phyloP scores from a whole-genome alignment of 768 basidiomycete genomes.

The Termitomyces sp. region DNA sequence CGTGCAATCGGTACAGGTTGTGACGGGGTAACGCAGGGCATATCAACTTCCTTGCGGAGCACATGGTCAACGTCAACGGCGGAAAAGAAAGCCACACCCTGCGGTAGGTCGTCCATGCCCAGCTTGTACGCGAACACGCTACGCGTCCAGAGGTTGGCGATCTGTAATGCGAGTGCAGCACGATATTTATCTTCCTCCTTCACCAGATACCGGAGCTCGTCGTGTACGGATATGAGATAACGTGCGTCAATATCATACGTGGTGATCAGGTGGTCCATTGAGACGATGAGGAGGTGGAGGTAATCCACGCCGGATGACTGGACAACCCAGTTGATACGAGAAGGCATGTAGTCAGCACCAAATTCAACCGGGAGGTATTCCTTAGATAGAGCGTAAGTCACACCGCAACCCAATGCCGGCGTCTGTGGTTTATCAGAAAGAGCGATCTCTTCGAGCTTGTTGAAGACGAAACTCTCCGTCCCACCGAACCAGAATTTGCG shows the following conservation, averaged over 20 bases:
- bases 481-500: constrained; percentile 96
- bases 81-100: constrained; percentile 95
- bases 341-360: constrained; percentile 88
- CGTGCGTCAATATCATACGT: constrained; percentile 84
- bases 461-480: constrained; percentile 94
- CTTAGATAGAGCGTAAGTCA: constrained; percentile 91
- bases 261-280: constrained; percentile 83
- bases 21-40: constrained; percentile 93
- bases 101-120: constrained; percentile 95
- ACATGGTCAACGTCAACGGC: constrained; percentile 91
- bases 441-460: constrained; percentile 95
- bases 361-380: constrained; percentile 78
- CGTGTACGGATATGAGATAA: constrained; percentile 95
- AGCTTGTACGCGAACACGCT: constrained; percentile 84
- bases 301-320: constrained; percentile 99
- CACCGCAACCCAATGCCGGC: constrained; percentile 89
- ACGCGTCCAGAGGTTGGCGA: constrained; percentile 95
- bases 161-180: constrained; percentile 87
- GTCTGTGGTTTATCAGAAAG: constrained; percentile 82
- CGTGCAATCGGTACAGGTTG: constrained; percentile 77
- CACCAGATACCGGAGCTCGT: constrained; percentile 93
- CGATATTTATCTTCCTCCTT: constrained; percentile 85
- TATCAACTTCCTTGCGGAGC: constrained; percentile 91
- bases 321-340: constrained; percentile 98
- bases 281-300: constrained; percentile 90